These are phyloP conservation scores for Euphorbia lathyris DNA, from an alignment of 345 rosid genomes.

Conservation along the genomic window DNA sequence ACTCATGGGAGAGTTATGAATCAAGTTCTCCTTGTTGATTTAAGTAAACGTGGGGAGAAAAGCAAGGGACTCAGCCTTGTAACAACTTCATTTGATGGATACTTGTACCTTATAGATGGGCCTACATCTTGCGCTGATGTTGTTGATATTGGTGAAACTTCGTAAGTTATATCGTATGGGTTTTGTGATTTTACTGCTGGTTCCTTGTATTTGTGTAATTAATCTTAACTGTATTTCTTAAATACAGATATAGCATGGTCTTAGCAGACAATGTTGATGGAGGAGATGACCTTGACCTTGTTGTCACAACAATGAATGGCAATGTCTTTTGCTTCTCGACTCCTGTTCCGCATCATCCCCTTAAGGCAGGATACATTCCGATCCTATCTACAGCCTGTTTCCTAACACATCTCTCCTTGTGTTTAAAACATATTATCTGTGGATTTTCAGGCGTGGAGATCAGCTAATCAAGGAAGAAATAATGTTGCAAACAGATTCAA, in stretches of 20 bases:
- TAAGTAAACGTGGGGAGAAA: conserved; percentile 73
- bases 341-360: conserved; percentile 92
- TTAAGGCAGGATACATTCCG: conserved; percentile 58
- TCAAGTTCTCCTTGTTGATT: conserved; percentile 93
- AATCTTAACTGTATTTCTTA: conserved; percentile 16
- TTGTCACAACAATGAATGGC: conserved; percentile 96
- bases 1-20: conserved; percentile 99
- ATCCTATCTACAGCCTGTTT: conserved; percentile 14
- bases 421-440: conserved; percentile 13
- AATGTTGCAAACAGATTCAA: conserved; percentile 62
- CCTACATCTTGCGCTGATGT: conserved; percentile 95
- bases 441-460: conserved; percentile 87
- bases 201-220: conserved; percentile 10
- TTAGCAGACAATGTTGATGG: conserved; percentile 99
- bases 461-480: conserved; percentile 89
- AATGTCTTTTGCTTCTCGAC: conserved; percentile 99
- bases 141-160: conserved; percentile 97
- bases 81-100: conserved; percentile 95
- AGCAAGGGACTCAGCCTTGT: conserved; percentile 86
- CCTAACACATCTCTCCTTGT: conserved; percentile 4
- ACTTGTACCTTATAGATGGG: conserved; percentile 94
- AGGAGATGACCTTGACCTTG: conserved; percentile 98
- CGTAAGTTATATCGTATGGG: conserved; percentile 51
- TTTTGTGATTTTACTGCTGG: background rate
- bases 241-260: conserved; percentile 88